Conservation (phyloP, 345 rosid species). For the Eucalyptus coolabah region DNA sequence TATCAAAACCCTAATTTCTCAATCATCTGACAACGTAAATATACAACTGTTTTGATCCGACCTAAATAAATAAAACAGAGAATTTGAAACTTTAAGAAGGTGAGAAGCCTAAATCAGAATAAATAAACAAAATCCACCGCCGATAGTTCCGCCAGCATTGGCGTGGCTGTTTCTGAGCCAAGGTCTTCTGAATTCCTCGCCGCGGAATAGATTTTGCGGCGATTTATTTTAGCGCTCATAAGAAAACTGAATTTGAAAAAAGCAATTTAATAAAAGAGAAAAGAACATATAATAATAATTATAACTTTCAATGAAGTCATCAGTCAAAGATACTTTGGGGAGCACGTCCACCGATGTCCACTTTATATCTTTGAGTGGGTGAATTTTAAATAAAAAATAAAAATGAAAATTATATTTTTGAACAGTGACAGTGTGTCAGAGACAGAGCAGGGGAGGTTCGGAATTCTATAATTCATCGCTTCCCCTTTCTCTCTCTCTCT, state of each 20-base stretch:
- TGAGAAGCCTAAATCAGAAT: not conserved
- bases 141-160: not conserved
- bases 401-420: not conserved
- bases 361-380: not conserved
- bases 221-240: not conserved
- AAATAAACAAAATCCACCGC: not conserved
- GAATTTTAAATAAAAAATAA: not conserved
- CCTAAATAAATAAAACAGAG: not conserved
- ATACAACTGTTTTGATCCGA: accelerated
- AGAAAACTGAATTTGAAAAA: not conserved
- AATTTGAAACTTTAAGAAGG: not conserved
- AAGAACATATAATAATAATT: not conserved
- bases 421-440: not conserved
- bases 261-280: not conserved
- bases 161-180: not conserved
- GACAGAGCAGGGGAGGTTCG: not conserved
- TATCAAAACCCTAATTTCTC: not conserved
- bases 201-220: not conserved
- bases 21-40: accelerated
- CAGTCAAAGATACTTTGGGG: constrained; percentile 10
- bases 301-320: not conserved
- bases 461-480: constrained; percentile 11
- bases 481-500: not conserved
- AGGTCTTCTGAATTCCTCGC: not conserved
- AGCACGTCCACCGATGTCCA: not conserved